Evolutionary conservation across 208 protist species (phyloP).

Genomic region (Leishmania turanica): DNA sequence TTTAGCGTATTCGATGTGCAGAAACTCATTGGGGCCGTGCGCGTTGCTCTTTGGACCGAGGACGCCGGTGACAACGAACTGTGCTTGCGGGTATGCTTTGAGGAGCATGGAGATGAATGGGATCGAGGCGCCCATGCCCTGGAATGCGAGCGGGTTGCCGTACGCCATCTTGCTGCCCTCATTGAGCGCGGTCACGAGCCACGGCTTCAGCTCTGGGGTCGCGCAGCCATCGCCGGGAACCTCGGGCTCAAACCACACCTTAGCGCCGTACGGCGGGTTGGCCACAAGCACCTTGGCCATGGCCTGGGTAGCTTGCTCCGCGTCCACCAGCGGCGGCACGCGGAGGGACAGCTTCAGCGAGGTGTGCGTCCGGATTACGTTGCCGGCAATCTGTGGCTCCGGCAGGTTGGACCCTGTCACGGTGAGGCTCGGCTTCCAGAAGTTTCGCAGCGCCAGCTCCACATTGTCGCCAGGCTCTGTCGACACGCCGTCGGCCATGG

Average conservation of each 20-base stretch:
- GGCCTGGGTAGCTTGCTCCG: constrained; percentile 42
- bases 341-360: constrained; percentile 93
- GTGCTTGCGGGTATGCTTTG: constrained; percentile 87
- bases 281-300: constrained; percentile 77
- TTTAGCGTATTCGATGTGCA: constrained; percentile 92
- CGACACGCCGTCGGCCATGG: constrained; percentile 40
- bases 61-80: constrained; percentile 95
- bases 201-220: constrained; percentile 79
- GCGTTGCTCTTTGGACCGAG: constrained; percentile 93
- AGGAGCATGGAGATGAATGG: constrained; percentile 95
- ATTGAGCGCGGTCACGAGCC: constrained; percentile 78
- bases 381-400: constrained; percentile 77
- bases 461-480: constrained; percentile 60
- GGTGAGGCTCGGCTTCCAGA: constrained; percentile 94
- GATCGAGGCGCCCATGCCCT: constrained; percentile 93
- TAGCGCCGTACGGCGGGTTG: constrained; percentile 93
- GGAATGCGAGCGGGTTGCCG: constrained; percentile 65
- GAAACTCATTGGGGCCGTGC: constrained; percentile 96
- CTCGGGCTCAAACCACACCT: constrained; percentile 82
- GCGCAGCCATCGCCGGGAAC: constrained; percentile 78
- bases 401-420: constrained; percentile 94
- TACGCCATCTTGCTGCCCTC: constrained; percentile 85
- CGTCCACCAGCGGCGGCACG: constrained; percentile 85
- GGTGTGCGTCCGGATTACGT: constrained; percentile 92
- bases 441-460: constrained; percentile 88